Base-by-base conservation (phyloP, 805 yeast species). In the Yamadazyma sp. region DNA sequence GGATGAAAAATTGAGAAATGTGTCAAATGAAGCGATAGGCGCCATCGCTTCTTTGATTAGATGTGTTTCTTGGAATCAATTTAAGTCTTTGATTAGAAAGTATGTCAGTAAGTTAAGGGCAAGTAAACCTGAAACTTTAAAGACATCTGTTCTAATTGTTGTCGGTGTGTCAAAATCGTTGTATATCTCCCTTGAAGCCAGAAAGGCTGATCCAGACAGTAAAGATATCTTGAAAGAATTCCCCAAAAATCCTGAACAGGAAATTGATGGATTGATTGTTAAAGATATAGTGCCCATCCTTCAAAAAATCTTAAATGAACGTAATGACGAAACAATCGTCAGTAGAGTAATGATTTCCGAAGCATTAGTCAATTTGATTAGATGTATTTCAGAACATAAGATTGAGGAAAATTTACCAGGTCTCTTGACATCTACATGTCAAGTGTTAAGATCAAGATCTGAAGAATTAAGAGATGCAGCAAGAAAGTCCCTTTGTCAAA, bases 381-480 rank as follows among this genome's bases (percentile, higher is more conserved):
- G 77, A 47, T 77, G 86, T 33, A 67, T 91, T 27, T 65, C 82
- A 0, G 66, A 70, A 8, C 80, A 76, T 2, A 64, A 67, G 16
- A 63, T 85, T 18, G 73, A 71, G 13, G 50, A 68, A 4, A 76
- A 79, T 32, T 69, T 93, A 16, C 95, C 98, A 0, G 93, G 94
- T 16, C 73, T 84, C 9, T 67, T 93, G 44, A 85, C 96, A 0
- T 78, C 80, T 44, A 71, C 88, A n/a, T 88, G 96, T 55, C 97
- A 91, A 55, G 82, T 86, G 20, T 68, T 93, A 56, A 73, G 96
- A 46, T 78, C 93, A 18, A 78, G 86, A 52, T 76, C 89, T 3
- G 96, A 87, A 56, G 95, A 84, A 41, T 66, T 89, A 26, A 79
- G 98, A 62, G 96, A 93, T 51, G 77, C 86, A 2, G 82, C 86